Percentiles rank a stretch among this genome's conserved stretches.
These are phyloP conservation scores for Pugionium dolabratum DNA, from an alignment of 345 rosid genomes.

Conservation along the genomic window DNA sequence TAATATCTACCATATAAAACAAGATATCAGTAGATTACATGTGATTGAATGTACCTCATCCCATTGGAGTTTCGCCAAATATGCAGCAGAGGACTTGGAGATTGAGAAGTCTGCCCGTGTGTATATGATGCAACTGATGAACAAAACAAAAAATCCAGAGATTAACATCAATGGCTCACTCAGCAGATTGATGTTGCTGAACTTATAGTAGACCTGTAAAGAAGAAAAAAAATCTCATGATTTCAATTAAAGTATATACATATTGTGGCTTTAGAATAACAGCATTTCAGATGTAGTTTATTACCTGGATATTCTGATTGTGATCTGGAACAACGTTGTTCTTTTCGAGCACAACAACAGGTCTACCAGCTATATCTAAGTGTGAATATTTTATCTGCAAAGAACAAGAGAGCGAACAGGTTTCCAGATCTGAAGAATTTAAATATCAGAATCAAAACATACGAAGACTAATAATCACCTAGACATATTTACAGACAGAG, in stretches of 20 bases:
- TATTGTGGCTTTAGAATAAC: neutral
- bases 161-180: conserved; percentile 90
- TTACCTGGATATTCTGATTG: conserved; percentile 89
- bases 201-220: conserved; percentile 82
- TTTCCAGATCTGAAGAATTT: conserved; percentile 11
- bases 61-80: conserved; percentile 94
- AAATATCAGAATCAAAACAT: neutral
- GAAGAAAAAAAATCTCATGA: conserved; percentile 1
- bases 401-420: neutral
- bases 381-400: conserved; percentile 80
- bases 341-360: conserved; percentile 78
- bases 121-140: conserved; percentile 71
- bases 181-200: conserved; percentile 75
- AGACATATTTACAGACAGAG: neutral
- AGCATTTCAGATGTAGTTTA: neutral
- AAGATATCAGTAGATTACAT: neutral
- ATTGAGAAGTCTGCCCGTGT: conserved; percentile 81
- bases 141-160: conserved; percentile 71
- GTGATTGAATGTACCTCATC: conserved; percentile 62
- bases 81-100: conserved; percentile 88
- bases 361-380: conserved; percentile 88
- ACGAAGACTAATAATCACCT: neutral
- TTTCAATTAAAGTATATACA: neutral
- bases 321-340: conserved; percentile 84
- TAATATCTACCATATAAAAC: neutral